These are phyloP conservation scores for Hypoxylon lenormandii DNA, from an alignment of 495 filamentous ascomycete genomes.

Conservation along the genomic window DNA sequence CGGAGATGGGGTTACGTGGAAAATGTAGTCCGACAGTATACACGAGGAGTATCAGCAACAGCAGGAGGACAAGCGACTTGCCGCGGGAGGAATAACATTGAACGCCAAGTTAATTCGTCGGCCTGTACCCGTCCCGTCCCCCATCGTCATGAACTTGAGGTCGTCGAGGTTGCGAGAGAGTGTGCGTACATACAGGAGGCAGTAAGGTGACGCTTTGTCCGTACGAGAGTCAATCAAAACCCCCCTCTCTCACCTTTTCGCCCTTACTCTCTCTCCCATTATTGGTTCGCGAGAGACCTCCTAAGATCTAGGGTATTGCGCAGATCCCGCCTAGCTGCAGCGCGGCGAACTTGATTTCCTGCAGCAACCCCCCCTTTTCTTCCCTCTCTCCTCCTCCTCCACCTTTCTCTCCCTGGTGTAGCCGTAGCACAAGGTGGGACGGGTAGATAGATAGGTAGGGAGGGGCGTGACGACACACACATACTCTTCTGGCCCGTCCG, in stretches of 20 bases:
- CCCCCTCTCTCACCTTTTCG: background rate
- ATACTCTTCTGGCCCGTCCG: conserved; percentile 18
- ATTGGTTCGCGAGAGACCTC: conserved; percentile 13
- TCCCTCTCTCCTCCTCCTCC: conserved; percentile 11
- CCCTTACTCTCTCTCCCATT: background rate
- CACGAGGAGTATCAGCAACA: conserved; percentile 9
- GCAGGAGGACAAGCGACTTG: conserved; percentile 28
- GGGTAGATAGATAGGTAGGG: conserved; percentile 16
- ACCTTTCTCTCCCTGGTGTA: conserved; percentile 9
- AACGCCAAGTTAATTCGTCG: conserved; percentile 1
- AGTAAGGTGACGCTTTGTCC: background rate
- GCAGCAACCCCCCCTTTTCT: conserved; percentile 21
- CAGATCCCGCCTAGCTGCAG: conserved; percentile 43
- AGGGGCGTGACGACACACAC: conserved; percentile 3
- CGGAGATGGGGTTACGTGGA: conserved; percentile 23
- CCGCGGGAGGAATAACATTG: conserved; percentile 19
- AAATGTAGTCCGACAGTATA: conserved; percentile 34
- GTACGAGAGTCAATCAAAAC: background rate
- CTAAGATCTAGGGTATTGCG: conserved; percentile 23
- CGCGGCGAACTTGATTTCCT: conserved; percentile 43
- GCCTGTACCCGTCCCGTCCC: conserved; percentile 26
- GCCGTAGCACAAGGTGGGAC: conserved; percentile 32
- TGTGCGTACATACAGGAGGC: background rate
- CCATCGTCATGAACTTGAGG: conserved; percentile 4
- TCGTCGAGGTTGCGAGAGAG: background rate